Percentiles rank a stretch among this genome's conserved stretches.
phyloP scores from a whole-genome alignment of 148 eudicot genomes.

The Nepenthes gracilis region DNA sequence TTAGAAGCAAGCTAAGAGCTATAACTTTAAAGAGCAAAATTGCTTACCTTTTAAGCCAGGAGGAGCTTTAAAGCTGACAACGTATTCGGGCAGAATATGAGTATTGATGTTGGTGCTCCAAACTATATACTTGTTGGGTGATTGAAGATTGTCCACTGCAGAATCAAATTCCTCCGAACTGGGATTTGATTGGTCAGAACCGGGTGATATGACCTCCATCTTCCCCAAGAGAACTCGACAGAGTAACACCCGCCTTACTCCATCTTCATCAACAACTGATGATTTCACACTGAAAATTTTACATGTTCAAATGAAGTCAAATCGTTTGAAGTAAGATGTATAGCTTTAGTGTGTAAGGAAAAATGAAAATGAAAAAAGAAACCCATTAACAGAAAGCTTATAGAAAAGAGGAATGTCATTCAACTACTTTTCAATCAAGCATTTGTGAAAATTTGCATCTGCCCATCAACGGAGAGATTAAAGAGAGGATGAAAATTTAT shows the following conservation, averaged over 20 bases:
- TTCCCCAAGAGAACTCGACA: slow-evolving; percentile 60
- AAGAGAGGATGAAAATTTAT: too few species aligned
- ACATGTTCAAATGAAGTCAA: too few species aligned
- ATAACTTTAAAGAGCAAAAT: not conserved
- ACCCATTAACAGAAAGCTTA: too few species aligned
- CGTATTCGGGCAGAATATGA: slow-evolving; percentile 59
- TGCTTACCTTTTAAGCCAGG: slow-evolving; percentile 18
- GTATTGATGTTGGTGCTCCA: slow-evolving; percentile 60
- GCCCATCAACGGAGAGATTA: too few species aligned
- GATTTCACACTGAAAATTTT: slow-evolving; percentile 32
- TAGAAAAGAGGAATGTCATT: too few species aligned
- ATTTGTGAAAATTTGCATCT: too few species aligned
- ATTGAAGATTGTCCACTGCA: slow-evolving; percentile 28
- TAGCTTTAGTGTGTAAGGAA: too few species aligned
- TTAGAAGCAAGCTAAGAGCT: too few species aligned
- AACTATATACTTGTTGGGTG: slow-evolving; percentile 39
- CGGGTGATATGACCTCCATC: slow-evolving; percentile 22
- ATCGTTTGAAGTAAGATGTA: too few species aligned
- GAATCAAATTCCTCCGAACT: slow-evolving; percentile 43
- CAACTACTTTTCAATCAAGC: not conserved
- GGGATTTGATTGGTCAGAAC: slow-evolving; percentile 33
- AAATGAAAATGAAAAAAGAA: not conserved
- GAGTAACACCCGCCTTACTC: slow-evolving; percentile 44
- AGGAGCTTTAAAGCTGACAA: slow-evolving; percentile 41
- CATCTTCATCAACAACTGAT: slow-evolving; percentile 39